Base-by-base conservation (phyloP, 306 rosid genomes). In the Cicer arietinum region DNA sequence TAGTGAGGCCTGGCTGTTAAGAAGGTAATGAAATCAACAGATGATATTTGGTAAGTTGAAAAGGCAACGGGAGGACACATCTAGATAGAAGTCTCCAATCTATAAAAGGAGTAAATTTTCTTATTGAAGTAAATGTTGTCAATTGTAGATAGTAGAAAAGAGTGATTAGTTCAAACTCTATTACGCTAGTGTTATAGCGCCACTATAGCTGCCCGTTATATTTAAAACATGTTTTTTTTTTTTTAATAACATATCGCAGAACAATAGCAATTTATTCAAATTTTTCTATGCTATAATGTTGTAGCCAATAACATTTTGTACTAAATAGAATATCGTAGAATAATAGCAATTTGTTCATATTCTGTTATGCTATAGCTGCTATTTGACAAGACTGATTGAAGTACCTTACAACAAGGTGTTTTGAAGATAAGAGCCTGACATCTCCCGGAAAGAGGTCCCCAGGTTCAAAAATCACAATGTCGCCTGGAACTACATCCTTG, bases 371-470 rank as follows among this genome's bases (percentile, higher is more conserved):
- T 30, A 3, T 0, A 30, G 35, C 35, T 30, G 35, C 35, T 30
- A 30, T 30, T 25, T 25, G 35, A 30, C 35, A 30, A 30, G 5
- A 30, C 5, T 30, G 5, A 22, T 43, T 20, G 62, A 64, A 52
- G 48, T 86, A 90, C 97, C 97, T 90, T 50, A 92, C 96, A 77
- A 89, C 96, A 63, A 90, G 97, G 75, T 92, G 87, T 60, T 88
- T 92, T 2, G 97, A 88, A 77, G 96, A 86, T 67, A 92, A 69
- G 54, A 92, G 74, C 57, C 97, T 88, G 75, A 92, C 65, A 78
- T 92, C 96, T 69, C 97, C 97, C 7, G 97, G 96, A 78, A 92
- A 92, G 77, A 90, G 93, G 77, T 92, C 93, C 10, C 97, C 97
- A 13, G 96, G 93, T 84, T 92, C 97, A n/a, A 92, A 87, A 63